phyloP scores from a whole-genome alignment of 2,329 filamentous ascomycete species.

The Fusarium liriodendri region DNA sequence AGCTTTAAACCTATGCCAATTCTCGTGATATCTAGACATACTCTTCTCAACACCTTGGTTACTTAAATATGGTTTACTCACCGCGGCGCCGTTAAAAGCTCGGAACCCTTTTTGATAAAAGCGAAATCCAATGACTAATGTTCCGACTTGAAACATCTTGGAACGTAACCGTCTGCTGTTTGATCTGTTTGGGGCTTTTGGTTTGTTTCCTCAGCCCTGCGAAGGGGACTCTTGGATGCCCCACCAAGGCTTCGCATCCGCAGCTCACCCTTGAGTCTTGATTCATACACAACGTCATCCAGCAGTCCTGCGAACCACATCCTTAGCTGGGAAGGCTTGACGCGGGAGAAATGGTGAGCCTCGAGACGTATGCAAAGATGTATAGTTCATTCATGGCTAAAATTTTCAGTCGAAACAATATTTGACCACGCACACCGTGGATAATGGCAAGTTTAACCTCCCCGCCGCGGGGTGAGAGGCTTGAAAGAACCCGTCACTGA shows the following conservation, averaged over 20 bases:
- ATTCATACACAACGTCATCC: slow-evolving; percentile 43
- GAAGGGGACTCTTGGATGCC: slow-evolving; percentile 29
- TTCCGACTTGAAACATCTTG: neutral
- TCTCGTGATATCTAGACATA: neutral
- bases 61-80: neutral
- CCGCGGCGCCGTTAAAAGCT: neutral
- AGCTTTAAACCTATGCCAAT: neutral
- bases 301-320: slow-evolving; percentile 12
- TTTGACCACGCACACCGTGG: slow-evolving; percentile 89
- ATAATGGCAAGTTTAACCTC: slow-evolving; percentile 73
- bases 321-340: neutral
- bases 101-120: neutral
- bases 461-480: slow-evolving; percentile 39
- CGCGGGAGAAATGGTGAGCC: slow-evolving; percentile 43
- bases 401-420: slow-evolving; percentile 91
- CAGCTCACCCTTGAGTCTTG: slow-evolving; percentile 31
- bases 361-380: neutral
- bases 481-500: slow-evolving; percentile 29
- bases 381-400: neutral
- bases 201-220: slow-evolving; percentile 12
- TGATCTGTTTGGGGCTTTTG: neutral
- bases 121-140: neutral
- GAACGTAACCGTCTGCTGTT: neutral
- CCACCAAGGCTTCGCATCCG: slow-evolving; percentile 30
- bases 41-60: neutral